A percentile compares a stretch with the other conserved stretches of the same genome.
Conservation (phyloP, 768 basidiomycete genomes). For the Mycena alexandri region DNA sequence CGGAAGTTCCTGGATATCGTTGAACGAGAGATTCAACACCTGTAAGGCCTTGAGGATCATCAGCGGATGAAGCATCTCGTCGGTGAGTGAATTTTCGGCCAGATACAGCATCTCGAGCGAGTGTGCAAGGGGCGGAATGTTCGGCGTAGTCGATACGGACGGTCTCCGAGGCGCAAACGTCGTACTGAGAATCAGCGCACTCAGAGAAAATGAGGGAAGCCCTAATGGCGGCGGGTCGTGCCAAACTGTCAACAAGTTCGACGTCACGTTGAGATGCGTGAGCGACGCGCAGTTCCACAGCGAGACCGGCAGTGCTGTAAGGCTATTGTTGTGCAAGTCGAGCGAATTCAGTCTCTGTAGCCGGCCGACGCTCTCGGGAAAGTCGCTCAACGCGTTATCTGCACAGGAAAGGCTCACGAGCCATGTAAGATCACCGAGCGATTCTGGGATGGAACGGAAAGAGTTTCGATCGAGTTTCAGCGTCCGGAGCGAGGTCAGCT, state of each 20-base stretch:
- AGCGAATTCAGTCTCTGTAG: conserved; percentile 81
- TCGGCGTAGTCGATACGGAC: conserved; percentile 40
- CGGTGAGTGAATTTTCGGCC: conserved; percentile 89
- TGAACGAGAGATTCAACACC: conserved; percentile 95
- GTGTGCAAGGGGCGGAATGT: conserved; percentile 70
- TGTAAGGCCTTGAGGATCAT: conserved; percentile 81
- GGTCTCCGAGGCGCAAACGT: conserved; percentile 44
- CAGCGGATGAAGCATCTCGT: conserved; percentile 82
- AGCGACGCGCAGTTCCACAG: conserved; percentile 90
- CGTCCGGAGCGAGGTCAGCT: conserved; percentile 76
- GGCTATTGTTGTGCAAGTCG: conserved; percentile 92
- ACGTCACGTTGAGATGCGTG: conserved; percentile 83
- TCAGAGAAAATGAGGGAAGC: conserved; percentile 57
- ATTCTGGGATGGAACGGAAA: conserved; percentile 87
- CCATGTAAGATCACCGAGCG: conserved; percentile 77
- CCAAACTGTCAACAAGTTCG: conserved; percentile 85
- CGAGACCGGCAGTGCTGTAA: conserved; percentile 79
- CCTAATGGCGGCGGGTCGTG: conserved; percentile 67
- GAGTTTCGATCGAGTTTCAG: conserved; percentile 90
- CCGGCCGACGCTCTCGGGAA: conserved; percentile 82
- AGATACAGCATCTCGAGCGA: conserved; percentile 86
- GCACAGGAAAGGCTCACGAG: conserved; percentile 86
- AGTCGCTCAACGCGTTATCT: conserved; percentile 86
- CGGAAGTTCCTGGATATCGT: conserved; percentile 92
- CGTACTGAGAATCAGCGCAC: conserved; percentile 41